Evolutionary conservation across 1,284 basidiomycete species (phyloP).

Genomic region (Irpex sp.): DNA sequence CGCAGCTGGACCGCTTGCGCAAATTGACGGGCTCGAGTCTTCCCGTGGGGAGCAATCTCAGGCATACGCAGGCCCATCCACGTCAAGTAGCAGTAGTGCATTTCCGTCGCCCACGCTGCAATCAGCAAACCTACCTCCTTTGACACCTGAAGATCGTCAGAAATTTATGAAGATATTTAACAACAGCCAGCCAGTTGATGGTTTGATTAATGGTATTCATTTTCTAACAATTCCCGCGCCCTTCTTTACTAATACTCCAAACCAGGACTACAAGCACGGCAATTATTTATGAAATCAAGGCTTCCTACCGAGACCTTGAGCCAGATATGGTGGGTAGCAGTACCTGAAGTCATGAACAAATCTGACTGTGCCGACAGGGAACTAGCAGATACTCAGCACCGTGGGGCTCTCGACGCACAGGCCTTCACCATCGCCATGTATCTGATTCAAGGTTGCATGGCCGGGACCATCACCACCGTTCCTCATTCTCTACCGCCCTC

Average conservation of each 20-base stretch:
- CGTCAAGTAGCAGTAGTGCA: not conserved
- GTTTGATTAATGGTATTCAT: constrained; percentile 68
- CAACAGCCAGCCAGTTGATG: constrained; percentile 65
- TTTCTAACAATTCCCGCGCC: not conserved
- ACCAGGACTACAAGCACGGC: constrained; percentile 80
- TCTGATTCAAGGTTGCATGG: constrained; percentile 90
- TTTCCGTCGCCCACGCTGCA: not conserved
- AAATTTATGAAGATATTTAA: constrained; percentile 83
- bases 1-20: constrained; percentile 10
- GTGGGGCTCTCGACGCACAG: constrained; percentile 83
- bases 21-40: constrained; percentile 10
- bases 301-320: constrained; percentile 84
- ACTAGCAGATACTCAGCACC: constrained; percentile 90
- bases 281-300: constrained; percentile 91
- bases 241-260: not conserved
- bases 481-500: constrained; percentile 79
- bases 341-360: not conserved
- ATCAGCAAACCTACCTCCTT: constrained; percentile 38
- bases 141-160: constrained; percentile 74
- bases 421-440: constrained; percentile 98
- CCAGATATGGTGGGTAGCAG: constrained; percentile 78
- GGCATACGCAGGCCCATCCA: not conserved
- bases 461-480: constrained; percentile 67
- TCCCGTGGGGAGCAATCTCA: not conserved
- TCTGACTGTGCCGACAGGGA: constrained; percentile 50